These are phyloP conservation scores for Aphanomyces cochlioides DNA, from an alignment of 352 stramenopile genomes.

Conservation along the genomic window DNA sequence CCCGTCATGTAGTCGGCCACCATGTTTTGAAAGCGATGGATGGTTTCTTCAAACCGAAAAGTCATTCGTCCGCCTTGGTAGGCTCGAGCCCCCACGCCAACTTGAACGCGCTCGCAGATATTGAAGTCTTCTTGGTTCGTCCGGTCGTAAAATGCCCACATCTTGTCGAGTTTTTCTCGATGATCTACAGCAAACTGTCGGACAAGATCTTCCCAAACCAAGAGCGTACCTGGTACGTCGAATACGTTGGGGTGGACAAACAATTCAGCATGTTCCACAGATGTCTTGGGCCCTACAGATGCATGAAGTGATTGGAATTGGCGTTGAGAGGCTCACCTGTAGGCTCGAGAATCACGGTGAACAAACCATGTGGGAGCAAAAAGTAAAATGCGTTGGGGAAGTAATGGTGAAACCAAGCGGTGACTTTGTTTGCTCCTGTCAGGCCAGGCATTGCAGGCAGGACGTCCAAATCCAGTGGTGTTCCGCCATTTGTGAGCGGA, in stretches of 20 bases:
- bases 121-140: constrained; percentile 35
- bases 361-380: constrained; percentile 33
- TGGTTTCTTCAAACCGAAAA: constrained; percentile 39
- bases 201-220: not conserved
- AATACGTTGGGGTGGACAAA: constrained; percentile 34
- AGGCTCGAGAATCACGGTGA: constrained; percentile 31
- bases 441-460: constrained; percentile 32
- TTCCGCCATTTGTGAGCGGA: constrained; percentile 34
- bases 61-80: constrained; percentile 36
- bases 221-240: constrained; percentile 23
- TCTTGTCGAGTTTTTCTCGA: constrained; percentile 34
- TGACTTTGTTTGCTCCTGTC: constrained; percentile 27
- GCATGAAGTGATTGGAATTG: not conserved
- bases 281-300: constrained; percentile 8
- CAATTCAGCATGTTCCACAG: constrained; percentile 32
- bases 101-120: constrained; percentile 35
- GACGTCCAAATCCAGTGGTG: constrained; percentile 30
- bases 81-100: constrained; percentile 25
- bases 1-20: constrained; percentile 36
- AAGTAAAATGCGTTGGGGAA: constrained; percentile 37
- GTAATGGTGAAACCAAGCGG: constrained; percentile 32
- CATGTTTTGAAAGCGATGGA: constrained; percentile 39
- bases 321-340: not conserved
- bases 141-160: constrained; percentile 35
- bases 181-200: constrained; percentile 8